Evolutionary conservation across 805 yeast genomes (phyloP).

Genomic region (Komagataella pseudopastoris): DNA sequence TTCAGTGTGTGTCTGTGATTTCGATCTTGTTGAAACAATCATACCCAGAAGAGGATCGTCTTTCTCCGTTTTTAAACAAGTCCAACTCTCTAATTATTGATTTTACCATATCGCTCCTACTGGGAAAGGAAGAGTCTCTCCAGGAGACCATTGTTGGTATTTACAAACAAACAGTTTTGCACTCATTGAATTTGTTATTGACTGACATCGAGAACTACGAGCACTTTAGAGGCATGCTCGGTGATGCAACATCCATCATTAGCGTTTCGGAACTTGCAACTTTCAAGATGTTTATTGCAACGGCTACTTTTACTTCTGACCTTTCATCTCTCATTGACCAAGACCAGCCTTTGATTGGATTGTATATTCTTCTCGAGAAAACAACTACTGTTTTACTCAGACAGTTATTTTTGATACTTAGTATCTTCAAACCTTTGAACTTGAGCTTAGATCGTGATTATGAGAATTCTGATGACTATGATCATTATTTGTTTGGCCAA

Average conservation of each 20-base stretch:
- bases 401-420: background rate
- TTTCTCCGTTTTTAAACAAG: background rate
- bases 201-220: background rate
- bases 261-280: background rate
- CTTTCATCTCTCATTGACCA: background rate
- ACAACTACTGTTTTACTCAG: background rate
- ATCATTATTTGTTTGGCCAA: slow-evolving; percentile 11
- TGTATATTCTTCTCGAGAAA: background rate
- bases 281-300: background rate
- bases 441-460: background rate
- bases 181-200: background rate
- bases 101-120: slow-evolving; percentile 8
- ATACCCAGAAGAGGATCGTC: background rate
- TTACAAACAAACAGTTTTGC: background rate
- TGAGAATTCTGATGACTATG: slow-evolving; percentile 1
- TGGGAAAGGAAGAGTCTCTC: background rate
- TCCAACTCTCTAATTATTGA: slow-evolving; percentile 4
- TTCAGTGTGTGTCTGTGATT: background rate
- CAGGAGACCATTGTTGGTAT: background rate
- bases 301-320: background rate
- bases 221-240: background rate
- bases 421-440: slow-evolving; percentile 4
- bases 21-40: background rate
- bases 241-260: background rate
- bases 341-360: background rate